Evolutionary conservation across 768 basidiomycete genomes (phyloP).

Genomic region (Lentinus tigrinus): DNA sequence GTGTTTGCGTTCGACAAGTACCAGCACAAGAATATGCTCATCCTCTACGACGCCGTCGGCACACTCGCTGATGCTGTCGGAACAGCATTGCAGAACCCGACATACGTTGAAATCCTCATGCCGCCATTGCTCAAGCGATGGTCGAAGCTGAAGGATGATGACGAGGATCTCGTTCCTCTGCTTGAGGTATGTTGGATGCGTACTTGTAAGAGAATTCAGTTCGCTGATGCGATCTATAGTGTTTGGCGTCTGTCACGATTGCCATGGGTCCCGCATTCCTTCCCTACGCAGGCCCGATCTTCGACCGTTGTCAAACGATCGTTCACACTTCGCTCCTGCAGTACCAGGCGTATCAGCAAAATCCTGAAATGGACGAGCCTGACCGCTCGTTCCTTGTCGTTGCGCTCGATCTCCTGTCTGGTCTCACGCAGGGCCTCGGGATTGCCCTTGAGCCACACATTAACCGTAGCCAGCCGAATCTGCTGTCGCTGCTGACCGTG

Average conservation of each 20-base stretch:
- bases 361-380: slow-evolving; percentile 90
- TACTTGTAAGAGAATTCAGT: not conserved
- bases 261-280: slow-evolving; percentile 89
- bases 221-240: slow-evolving; percentile 45
- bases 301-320: slow-evolving; percentile 85
- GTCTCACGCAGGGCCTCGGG: slow-evolving; percentile 91
- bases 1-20: slow-evolving; percentile 97
- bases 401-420: slow-evolving; percentile 93
- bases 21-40: slow-evolving; percentile 99
- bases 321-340: slow-evolving; percentile 80
- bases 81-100: slow-evolving; percentile 76
- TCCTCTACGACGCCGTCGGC: slow-evolving; percentile 97
- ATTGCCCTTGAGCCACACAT: slow-evolving; percentile 75
- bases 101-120: slow-evolving; percentile 94
- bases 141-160: slow-evolving; percentile 87
- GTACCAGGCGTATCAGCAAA: slow-evolving; percentile 86
- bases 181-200: slow-evolving; percentile 68
- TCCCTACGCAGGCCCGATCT: slow-evolving; percentile 87
- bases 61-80: slow-evolving; percentile 98
- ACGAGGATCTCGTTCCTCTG: slow-evolving; percentile 90
- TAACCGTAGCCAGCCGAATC: slow-evolving; percentile 64
- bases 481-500: slow-evolving; percentile 78
- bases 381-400: slow-evolving; percentile 98
- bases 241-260: slow-evolving; percentile 95
- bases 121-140: slow-evolving; percentile 89